A percentile compares a stretch with the other conserved stretches of the same genome.
Conservation (phyloP, 75 land plant species). For the Isoetes taiwanensis region DNA sequence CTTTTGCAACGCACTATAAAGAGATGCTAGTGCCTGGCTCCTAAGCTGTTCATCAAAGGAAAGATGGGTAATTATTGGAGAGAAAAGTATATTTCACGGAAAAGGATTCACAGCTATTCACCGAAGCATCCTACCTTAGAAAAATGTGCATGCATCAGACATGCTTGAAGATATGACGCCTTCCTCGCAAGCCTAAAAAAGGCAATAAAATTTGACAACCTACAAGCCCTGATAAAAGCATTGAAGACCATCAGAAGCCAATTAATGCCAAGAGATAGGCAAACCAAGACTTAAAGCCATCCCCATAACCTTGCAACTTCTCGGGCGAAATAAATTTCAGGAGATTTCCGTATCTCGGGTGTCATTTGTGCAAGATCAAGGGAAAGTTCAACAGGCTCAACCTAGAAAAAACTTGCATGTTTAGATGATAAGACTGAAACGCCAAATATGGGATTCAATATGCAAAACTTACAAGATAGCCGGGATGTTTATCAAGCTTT, state of each 20-base stretch:
- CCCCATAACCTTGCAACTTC: slow-evolving; percentile 89
- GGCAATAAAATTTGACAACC: slow-evolving; percentile 71
- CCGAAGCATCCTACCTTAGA: slow-evolving; percentile 53
- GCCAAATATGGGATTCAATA: not conserved
- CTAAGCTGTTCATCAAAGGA: slow-evolving; percentile 46
- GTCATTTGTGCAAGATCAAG: slow-evolving; percentile 96
- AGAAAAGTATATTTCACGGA: no score
- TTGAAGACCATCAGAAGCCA: no score
- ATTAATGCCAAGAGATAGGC: not conserved
- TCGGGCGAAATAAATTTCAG: slow-evolving; percentile 81
- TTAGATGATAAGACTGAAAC: not conserved
- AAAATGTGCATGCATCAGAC: slow-evolving; percentile 99
- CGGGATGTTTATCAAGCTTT: slow-evolving; percentile 95
- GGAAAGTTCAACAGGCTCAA: slow-evolving; percentile 97
- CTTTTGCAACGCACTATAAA: slow-evolving; percentile 63
- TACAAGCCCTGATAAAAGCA: slow-evolving; percentile 68
- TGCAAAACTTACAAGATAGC: slow-evolving; percentile 56
- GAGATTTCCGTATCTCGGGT: slow-evolving; percentile 55
- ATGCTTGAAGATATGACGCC: slow-evolving; percentile 89
- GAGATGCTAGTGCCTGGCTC: slow-evolving; percentile 84
- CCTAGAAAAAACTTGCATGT: slow-evolving; percentile 28
- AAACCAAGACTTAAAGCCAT: not conserved
- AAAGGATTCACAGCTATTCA: not conserved
- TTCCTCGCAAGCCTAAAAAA: slow-evolving; percentile 78
- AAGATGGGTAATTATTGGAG: no score